Percentiles rank a stretch among this genome's conserved stretches.
phyloP scores from a whole-genome alignment of 1,284 basidiomycete genomes.

The Anthracocystis setariae region DNA sequence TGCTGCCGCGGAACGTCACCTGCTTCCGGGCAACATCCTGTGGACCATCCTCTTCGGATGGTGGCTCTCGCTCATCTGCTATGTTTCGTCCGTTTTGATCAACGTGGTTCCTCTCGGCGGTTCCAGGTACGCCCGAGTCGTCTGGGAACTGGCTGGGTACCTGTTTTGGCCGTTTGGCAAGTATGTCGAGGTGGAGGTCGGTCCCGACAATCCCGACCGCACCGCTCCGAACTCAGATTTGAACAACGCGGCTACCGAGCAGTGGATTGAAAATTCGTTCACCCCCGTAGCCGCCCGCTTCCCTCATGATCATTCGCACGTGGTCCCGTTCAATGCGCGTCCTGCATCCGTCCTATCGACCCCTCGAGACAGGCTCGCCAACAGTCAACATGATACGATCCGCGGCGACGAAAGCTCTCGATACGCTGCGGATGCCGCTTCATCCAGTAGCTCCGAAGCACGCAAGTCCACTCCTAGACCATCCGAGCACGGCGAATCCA shows the following conservation, averaged over 20 bases:
- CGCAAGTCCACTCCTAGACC: constrained; percentile 31
- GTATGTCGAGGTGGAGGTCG: constrained; percentile 85
- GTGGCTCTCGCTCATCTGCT: constrained; percentile 83
- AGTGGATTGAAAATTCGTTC: constrained; percentile 69
- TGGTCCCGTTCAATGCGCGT: constrained; percentile 53
- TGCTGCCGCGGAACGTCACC: constrained; percentile 87
- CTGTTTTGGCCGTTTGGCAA: constrained; percentile 98
- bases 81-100: constrained; percentile 76
- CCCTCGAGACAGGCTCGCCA: constrained; percentile 27
- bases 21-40: constrained; percentile 89
- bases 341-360: constrained; percentile 26
- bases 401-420: constrained; percentile 14
- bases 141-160: constrained; percentile 94
- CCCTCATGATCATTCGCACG: constrained; percentile 57
- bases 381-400: constrained; percentile 31
- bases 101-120: constrained; percentile 81
- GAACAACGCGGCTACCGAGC: constrained; percentile 18
- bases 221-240: constrained; percentile 21
- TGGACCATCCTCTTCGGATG: constrained; percentile 83
- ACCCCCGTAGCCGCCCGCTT: constrained; percentile 58
- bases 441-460: constrained; percentile 38
- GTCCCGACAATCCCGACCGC: constrained; percentile 56
- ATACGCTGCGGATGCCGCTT: constrained; percentile 27
- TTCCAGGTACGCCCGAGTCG: constrained; percentile 82
- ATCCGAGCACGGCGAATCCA: constrained; percentile 31